Evolutionary conservation across 225 moss, liverwort and hornwort species (phyloP), one percentile per base, ranked within the genome.

Genomic region (Sphagnum tenellum): DNA sequence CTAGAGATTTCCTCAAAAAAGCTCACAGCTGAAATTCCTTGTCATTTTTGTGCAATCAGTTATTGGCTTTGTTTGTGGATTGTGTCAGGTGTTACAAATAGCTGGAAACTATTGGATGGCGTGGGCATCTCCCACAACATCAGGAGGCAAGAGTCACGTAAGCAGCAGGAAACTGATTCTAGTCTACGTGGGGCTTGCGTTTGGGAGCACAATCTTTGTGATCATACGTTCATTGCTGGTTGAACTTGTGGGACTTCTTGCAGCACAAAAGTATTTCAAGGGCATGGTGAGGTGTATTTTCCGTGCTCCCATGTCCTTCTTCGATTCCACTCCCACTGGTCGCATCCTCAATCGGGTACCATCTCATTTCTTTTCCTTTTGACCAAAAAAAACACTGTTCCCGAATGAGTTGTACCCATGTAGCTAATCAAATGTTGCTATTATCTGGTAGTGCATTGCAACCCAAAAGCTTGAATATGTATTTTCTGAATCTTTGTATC

Each of bases 71-170:
- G 29, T 29, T 29, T 29, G 29, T 29, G 29, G 29, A 29, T 29
- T 29, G 29, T 29, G 29, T 29, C 9, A 52, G 52, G 52, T 52
- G 55, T 47, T 79, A 45, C 79, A 79, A 61, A 72, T 83, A 12
- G 73, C 62, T n/a, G 76, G 83, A 61, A 83, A 70, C 49, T 83
- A 76, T 5, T 83, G 79, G 79, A 76, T 83, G 76, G 83, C 79
- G 45, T 79, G 79, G 83, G 63, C 76, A 7, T 74, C 76, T 72
- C 79, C 83, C 54, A 66, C 69, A 13, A 54, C 71, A 50, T 61
- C 49, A 49, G 79, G 59, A 48, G 63, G 71, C 44, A 8, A 60
- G 11, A 57, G 49, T 60, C 71, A 66, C 50, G 75, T 76, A 50
- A 71, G 68, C 69, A 79, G 60, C 60, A 67, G 9, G 44, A 71